phyloP scores from a whole-genome alignment of 345 rosid species.

The Eucalyptus sideroxylon region DNA sequence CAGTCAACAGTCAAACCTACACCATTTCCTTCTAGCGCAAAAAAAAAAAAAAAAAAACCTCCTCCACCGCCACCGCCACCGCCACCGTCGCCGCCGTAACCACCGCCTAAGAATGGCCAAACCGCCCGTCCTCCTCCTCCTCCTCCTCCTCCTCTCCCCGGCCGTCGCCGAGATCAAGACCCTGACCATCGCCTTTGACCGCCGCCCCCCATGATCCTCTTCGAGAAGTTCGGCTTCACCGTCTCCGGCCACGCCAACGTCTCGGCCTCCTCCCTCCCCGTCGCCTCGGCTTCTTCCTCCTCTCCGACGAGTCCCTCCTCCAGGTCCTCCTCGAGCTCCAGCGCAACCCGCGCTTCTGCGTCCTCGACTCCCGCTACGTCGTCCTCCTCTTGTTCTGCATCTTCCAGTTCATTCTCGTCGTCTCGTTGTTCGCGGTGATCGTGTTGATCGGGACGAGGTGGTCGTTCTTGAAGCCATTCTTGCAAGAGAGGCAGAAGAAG shows the following conservation, averaged over 20 bases:
- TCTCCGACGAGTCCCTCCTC: constrained; percentile 76
- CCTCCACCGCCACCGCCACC: background rate
- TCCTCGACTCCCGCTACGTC: constrained; percentile 63
- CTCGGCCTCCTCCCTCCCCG: constrained; percentile 46
- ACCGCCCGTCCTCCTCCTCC: background rate
- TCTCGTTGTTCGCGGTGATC: constrained; percentile 66
- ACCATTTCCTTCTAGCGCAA: background rate
- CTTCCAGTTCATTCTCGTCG: constrained; percentile 68
- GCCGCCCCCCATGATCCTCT: constrained; percentile 80
- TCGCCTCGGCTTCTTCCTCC: constrained; percentile 87
- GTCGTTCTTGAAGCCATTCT: constrained; percentile 82
- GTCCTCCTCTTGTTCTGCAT: constrained; percentile 56
- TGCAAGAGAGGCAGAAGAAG: constrained; percentile 73
- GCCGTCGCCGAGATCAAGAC: constrained; percentile 47
- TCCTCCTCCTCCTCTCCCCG: constrained; percentile 5
- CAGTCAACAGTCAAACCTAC: background rate
- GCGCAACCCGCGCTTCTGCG: constrained; percentile 65
- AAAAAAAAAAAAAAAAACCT: too few species aligned
- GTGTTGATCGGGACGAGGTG: constrained; percentile 88
- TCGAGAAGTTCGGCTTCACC: constrained; percentile 90
- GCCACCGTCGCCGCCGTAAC: background rate
- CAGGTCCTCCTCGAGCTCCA: constrained; percentile 85
- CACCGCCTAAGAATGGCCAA: constrained; percentile 21
- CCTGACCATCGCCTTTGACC: constrained; percentile 35
- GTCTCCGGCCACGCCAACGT: constrained; percentile 54